phyloP scores from a whole-genome alignment of 441 rosid species.

The Pelargonium myrrhifolium region DNA sequence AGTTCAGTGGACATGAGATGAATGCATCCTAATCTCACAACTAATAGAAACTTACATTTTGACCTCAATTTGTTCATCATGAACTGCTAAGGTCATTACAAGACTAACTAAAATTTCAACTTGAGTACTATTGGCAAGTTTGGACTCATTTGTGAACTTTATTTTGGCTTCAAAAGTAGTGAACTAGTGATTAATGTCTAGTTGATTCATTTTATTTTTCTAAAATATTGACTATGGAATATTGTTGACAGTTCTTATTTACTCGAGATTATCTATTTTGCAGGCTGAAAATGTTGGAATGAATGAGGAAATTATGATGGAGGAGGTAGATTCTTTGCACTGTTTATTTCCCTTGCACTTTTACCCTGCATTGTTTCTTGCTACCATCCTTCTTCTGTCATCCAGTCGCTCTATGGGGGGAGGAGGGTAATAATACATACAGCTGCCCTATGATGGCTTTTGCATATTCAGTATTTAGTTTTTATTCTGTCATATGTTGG shows the following conservation, averaged over 20 bases:
- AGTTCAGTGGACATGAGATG: no score
- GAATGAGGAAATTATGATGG: constrained; percentile 17
- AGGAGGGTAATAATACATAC: no score
- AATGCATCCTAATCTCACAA: no score
- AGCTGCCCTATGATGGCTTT: no score
- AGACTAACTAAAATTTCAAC: not conserved
- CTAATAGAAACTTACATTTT: no score
- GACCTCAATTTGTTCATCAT: no score
- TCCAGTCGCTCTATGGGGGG: no score
- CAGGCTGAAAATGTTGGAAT: constrained; percentile 17
- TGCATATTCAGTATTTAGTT: not conserved
- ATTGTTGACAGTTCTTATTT: not conserved
- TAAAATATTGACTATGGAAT: not conserved
- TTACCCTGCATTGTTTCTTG: not conserved
- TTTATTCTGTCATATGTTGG: not conserved
- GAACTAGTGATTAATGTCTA: no score
- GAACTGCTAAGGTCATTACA: not conserved
- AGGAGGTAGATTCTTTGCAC: constrained; percentile 19
- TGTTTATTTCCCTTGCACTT: not conserved
- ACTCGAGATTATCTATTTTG: constrained; percentile 14
- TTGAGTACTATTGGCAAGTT: no score
- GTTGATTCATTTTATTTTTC: not conserved
- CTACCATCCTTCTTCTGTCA: not conserved
- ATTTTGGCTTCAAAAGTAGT: no score
- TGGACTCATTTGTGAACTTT: no score